These are phyloP conservation scores for Lumnitzera littorea DNA, from an alignment of 345 rosid genomes.

Conservation along the genomic window DNA sequence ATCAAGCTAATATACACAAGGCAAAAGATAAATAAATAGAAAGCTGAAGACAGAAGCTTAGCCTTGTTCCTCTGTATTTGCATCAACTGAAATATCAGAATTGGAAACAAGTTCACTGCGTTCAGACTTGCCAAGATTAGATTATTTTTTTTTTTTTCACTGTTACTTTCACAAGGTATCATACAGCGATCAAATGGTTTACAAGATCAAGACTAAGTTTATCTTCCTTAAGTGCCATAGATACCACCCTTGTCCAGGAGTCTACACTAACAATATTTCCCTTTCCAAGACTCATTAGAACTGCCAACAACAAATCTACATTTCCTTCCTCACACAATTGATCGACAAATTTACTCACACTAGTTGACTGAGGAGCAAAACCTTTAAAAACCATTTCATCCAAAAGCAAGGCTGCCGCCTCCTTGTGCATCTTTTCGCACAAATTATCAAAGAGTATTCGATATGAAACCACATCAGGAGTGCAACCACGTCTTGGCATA, in stretches of 20 bases:
- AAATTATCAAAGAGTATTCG: constrained; percentile 74
- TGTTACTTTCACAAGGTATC: neutral
- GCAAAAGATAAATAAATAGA: too few species aligned
- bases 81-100: too few species aligned
- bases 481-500: constrained; percentile 68
- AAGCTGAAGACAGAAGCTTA: too few species aligned
- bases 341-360: constrained; percentile 28
- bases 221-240: constrained; percentile 20
- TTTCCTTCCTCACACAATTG: constrained; percentile 33
- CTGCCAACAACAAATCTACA: constrained; percentile 27
- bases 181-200: constrained; percentile 21
- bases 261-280: constrained; percentile 29
- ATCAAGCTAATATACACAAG: too few species aligned
- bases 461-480: constrained; percentile 64
- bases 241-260: constrained; percentile 34
- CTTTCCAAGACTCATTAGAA: constrained; percentile 31
- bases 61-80: too few species aligned
- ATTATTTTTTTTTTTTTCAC: neutral
- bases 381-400: constrained; percentile 88
- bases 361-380: constrained; percentile 38
- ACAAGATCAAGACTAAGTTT: constrained; percentile 11
- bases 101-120: too few species aligned
- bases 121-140: too few species aligned
- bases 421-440: constrained; percentile 28
- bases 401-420: constrained; percentile 54